Evolutionary conservation across 495 filamentous ascomycete genomes (phyloP), one percentile per base, ranked within the genome.

Genomic region (Amorphotheca resinae): DNA sequence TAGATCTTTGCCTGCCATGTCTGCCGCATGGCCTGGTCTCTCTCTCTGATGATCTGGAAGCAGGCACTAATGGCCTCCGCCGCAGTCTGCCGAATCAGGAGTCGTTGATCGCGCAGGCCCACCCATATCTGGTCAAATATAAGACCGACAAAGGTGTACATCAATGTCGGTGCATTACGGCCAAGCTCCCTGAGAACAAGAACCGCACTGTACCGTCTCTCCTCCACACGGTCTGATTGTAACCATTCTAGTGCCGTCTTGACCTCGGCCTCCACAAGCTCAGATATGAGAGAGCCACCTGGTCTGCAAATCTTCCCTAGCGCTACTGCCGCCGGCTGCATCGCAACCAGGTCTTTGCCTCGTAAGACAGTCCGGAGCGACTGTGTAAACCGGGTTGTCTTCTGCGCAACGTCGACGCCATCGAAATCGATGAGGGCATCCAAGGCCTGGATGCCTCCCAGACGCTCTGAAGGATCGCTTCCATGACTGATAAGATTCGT

Each of bases 81-180:
- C 2, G 89, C 84, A 14, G 85, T 89, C 41, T 89, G 85, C 30
- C 91, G 82, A 45, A 99, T 96, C 26, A 94, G 69, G 11, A 88
- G 79, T 51, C 89, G 86, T 14, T 72, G 78, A 52, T 99, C 91
- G 32, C 89, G 74, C 20, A 96, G 68, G 18, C 87, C 87, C 37
- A 93, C 86, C 88, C 89, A 95, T 48, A 96, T 85, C 44, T 93
- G 77, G 42, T 95, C 86, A 50, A 96, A 87, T 33, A 96, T 82
- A 44, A 86, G 82, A 15, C 78, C 73, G 32, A 96, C 82, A 59
- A 88, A 95, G 20, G 80, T 75, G 58, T 95, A 99, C 55, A 96
- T 82, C 26, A 96, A 68, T 0, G 91, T 96, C 2, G 87, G 89
- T 0, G 88, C 93, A 57, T 87, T 89, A 53, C 80, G 74, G 9